Percentiles rank a stretch among this genome's conserved stretches.
Conservation (phyloP, 2,329 filamentous ascomycete genomes). For the Phaeosphaeria sp. region DNA sequence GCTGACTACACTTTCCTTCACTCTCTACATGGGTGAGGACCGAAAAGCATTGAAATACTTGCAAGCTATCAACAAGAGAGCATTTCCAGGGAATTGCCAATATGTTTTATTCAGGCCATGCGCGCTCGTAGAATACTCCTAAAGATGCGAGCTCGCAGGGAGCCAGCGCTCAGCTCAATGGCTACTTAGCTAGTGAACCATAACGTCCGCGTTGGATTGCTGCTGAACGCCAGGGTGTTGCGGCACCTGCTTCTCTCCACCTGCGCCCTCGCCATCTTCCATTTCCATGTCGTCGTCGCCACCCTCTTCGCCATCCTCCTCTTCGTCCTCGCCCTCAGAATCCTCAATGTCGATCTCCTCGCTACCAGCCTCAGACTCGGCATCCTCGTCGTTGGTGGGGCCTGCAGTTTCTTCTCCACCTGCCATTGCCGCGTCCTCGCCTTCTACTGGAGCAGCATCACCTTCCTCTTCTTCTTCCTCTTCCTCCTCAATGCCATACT, state of each 20-base stretch:
- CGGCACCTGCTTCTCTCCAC: slow-evolving; percentile 43
- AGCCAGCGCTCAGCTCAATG: not conserved
- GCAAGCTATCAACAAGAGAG: not conserved
- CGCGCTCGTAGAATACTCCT: not conserved
- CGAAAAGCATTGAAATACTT: not conserved
- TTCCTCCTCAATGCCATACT: slow-evolving; percentile 87
- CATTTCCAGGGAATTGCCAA: not conserved
- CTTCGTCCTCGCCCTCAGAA: slow-evolving; percentile 74
- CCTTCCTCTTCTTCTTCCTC: slow-evolving; percentile 74
- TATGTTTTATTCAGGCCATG: not conserved
- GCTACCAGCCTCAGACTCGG: slow-evolving; percentile 74
- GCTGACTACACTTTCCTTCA: not conserved
- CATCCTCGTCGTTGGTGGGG: slow-evolving; percentile 66
- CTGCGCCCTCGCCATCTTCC: slow-evolving; percentile 57
- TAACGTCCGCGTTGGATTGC: slow-evolving; percentile 43
- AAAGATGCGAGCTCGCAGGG: not conserved
- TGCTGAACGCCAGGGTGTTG: slow-evolving; percentile 31
- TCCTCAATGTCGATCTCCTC: slow-evolving; percentile 82
- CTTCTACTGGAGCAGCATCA: slow-evolving; percentile 56
- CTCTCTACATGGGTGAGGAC: not conserved
- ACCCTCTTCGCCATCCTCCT: slow-evolving; percentile 67
- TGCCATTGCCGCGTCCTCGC: slow-evolving; percentile 78
- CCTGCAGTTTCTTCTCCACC: slow-evolving; percentile 65
- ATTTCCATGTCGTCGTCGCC: slow-evolving; percentile 63
- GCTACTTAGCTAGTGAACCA: slow-evolving; percentile 45